These are phyloP conservation scores for Botrytis hyacinthi DNA, from an alignment of 2,329 filamentous ascomycete genomes.

Conservation along the genomic window DNA sequence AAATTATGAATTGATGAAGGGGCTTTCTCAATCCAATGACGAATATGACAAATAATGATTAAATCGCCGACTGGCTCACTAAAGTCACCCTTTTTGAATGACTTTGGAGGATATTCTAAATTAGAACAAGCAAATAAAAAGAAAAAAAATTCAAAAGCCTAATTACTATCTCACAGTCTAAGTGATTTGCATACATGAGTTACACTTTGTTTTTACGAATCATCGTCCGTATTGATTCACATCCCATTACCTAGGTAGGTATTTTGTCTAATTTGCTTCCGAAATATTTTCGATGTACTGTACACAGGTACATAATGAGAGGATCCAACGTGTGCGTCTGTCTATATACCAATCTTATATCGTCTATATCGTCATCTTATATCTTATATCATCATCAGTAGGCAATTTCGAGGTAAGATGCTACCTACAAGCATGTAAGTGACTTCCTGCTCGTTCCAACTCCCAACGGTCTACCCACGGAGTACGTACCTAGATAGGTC, in stretches of 20 bases:
- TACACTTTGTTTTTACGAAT: neutral
- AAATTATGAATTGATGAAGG: neutral
- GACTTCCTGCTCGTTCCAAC: neutral
- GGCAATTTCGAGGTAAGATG: neutral
- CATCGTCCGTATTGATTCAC: neutral
- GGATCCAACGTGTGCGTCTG: neutral
- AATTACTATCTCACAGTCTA: neutral
- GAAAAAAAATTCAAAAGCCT: neutral
- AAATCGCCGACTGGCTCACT: neutral
- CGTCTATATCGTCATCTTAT: neutral
- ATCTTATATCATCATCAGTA: neutral
- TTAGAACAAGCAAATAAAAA: neutral
- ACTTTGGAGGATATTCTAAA: neutral
- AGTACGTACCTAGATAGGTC: neutral
- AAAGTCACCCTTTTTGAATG: neutral
- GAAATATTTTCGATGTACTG: neutral
- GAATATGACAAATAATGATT: slow-evolving; percentile 5
- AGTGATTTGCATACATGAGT: neutral
- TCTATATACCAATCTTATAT: neutral
- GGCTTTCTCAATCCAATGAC: neutral
- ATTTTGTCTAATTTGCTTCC: neutral
- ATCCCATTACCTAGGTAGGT: neutral
- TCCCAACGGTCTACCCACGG: neutral
- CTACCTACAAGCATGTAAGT: neutral
- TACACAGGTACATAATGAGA: neutral